Evolutionary conservation across 2,329 filamentous ascomycete species (phyloP), one percentile per base, ranked within the genome.

Genomic region (Phaeoacremonium minimum): DNA sequence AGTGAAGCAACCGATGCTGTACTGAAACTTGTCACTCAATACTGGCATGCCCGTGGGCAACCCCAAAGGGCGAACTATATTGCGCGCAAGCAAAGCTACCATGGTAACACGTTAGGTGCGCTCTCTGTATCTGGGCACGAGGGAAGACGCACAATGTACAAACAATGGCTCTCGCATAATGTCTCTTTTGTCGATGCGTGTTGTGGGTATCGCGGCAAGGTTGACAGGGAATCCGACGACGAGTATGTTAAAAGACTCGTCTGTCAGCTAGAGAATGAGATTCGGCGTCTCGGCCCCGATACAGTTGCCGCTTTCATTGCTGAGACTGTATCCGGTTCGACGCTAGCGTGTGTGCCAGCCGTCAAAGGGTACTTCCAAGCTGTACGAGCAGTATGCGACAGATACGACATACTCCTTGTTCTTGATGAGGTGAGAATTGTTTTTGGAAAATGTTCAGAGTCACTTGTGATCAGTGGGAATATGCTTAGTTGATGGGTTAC

Each of bases 371-470:
- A 87, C 45, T 75, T 85, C 41, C 55, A 64, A 37, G 80, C 79
- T 12, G 76, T 86, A 64, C 73, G 73, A 52, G 59, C 66, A 5
- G 65, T 87, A 9, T 86, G 82, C 52, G 68, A 80, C 36, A 73
- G 73, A 38, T 67, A 87, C 49, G 80, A 80, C 1, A 76, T 78
- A 0, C 68, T 87, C 0, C 64, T 87, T 28, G 78, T 87, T 31
- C 58, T 86, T 6, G 83, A 87, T 26, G 22, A 26, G 22, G 22
- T 26, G 22, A 26, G 22, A n/a, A 26, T 9, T n/a, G n/a, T n/a
- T n/a, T n/a, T n/a, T n/a, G n/a, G n/a, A n/a, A n/a, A n/a, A n/a
- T n/a, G n/a, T n/a, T n/a, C n/a, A n/a, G n/a, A n/a, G n/a, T n/a
- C n/a, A n/a, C n/a, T n/a, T n/a, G n/a, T n/a, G n/a, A n/a, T n/a